Percentiles rank a stretch among this genome's conserved stretches.
phyloP scores from a whole-genome alignment of 768 basidiomycete species.

The Suillus spraguei region DNA sequence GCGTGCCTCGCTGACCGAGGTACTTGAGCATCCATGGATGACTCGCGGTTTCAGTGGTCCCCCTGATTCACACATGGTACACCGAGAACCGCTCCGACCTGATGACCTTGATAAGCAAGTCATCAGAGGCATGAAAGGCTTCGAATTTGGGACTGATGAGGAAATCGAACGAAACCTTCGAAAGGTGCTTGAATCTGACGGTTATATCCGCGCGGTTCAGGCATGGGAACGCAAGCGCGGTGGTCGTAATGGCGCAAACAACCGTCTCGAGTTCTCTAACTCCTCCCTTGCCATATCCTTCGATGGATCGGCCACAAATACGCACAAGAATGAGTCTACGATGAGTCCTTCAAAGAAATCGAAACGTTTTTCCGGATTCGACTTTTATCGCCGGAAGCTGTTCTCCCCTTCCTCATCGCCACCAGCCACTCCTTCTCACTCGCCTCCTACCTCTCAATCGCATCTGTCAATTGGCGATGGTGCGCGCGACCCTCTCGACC shows the following conservation, averaged over 20 bases:
- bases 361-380: constrained; percentile 93
- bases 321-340: constrained; percentile 41
- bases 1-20: constrained; percentile 83
- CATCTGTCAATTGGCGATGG: constrained; percentile 53
- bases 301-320: constrained; percentile 43
- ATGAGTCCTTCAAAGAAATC: constrained; percentile 59
- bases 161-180: constrained; percentile 79
- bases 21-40: constrained; percentile 93
- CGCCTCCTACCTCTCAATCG: constrained; percentile 62
- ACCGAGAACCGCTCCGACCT: constrained; percentile 84
- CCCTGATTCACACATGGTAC: constrained; percentile 83
- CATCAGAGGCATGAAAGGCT: constrained; percentile 90
- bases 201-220: constrained; percentile 71
- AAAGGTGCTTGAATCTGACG: constrained; percentile 75
- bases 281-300: constrained; percentile 73
- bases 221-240: constrained; percentile 76
- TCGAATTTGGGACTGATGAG: constrained; percentile 91
- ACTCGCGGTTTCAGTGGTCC: constrained; percentile 79
- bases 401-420: constrained; percentile 60
- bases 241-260: constrained; percentile 41
- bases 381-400: constrained; percentile 90
- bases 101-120: constrained; percentile 90
- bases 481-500: constrained; percentile 65
- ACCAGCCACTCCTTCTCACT: constrained; percentile 55
- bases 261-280: constrained; percentile 62